Evolutionary conservation across 1,284 basidiomycete genomes (phyloP).

Genomic region (Cutaneotrichosporon dermatis): DNA sequence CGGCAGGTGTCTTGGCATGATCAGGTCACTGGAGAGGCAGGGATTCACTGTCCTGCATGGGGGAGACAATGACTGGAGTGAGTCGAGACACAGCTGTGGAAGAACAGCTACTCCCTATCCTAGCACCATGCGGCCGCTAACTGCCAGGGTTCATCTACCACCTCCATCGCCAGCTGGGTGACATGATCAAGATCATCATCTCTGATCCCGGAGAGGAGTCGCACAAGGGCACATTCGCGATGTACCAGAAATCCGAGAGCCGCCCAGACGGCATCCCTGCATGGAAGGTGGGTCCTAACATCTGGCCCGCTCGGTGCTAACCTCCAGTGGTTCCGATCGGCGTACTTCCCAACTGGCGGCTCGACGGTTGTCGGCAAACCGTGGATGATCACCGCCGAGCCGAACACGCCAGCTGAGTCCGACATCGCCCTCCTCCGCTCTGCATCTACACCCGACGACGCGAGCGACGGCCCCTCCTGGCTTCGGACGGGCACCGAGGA

Average conservation of each 20-base stretch:
- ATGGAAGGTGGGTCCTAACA: conserved; percentile 23
- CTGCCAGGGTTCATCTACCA: conserved; percentile 22
- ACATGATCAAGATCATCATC: conserved; percentile 22
- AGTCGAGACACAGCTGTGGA: neutral
- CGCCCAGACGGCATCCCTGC: conserved; percentile 24
- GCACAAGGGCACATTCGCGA: conserved; percentile 2
- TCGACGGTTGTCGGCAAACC: conserved; percentile 18
- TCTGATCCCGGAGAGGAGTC: conserved; percentile 8
- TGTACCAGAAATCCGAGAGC: conserved; percentile 15
- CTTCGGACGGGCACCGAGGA: conserved; percentile 4
- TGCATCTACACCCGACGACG: neutral
- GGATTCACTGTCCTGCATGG: conserved; percentile 26
- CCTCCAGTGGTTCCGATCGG: conserved; percentile 19
- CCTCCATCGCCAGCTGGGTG: conserved; percentile 24
- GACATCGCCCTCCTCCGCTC: neutral
- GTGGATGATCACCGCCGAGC: conserved; percentile 19
- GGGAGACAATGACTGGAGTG: conserved; percentile 24
- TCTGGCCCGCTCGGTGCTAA: neutral
- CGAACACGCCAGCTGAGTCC: neutral
- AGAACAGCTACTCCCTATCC: neutral
- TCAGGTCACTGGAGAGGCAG: conserved; percentile 17
- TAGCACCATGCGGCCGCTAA: too few relatives aligned
- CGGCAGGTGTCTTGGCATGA: conserved; percentile 11
- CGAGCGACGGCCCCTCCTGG: conserved; percentile 5
- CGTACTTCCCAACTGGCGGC: conserved; percentile 22